phyloP scores from a whole-genome alignment of 257 asterid genomes.

The Vinca minor region DNA sequence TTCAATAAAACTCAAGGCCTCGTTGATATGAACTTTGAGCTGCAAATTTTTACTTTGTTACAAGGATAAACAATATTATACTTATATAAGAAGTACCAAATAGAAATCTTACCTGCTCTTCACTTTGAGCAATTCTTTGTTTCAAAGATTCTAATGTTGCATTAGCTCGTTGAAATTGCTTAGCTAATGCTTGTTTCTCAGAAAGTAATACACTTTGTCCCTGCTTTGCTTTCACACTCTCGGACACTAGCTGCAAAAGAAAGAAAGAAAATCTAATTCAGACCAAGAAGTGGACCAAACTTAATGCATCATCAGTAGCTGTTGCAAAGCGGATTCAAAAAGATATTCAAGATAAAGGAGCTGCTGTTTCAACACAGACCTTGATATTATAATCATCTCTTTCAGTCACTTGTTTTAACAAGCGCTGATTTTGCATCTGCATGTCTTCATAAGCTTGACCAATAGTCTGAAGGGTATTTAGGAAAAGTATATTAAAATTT shows the following conservation, averaged over 20 bases:
- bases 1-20: constrained; percentile 49
- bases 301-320: constrained; percentile 1
- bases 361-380: constrained; percentile 33
- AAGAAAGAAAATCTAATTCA: neutral
- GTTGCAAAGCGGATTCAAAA: constrained; percentile 9
- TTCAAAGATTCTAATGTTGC: constrained; percentile 55
- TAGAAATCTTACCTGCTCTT: constrained; percentile 58
- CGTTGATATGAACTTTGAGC: constrained; percentile 58
- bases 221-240: constrained; percentile 89
- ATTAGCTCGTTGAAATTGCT: constrained; percentile 57
- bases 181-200: constrained; percentile 53
- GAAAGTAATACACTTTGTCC: constrained; percentile 55
- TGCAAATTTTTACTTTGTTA: constrained; percentile 35
- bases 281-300: neutral
- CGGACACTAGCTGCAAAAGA: constrained; percentile 79
- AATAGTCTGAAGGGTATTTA: constrained; percentile 48
- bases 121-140: constrained; percentile 52
- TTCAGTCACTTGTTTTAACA: constrained; percentile 72
- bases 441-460: constrained; percentile 99
- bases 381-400: constrained; percentile 86
- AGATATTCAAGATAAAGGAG: constrained; percentile 1
- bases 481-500: neutral
- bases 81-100: neutral
- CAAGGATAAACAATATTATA: constrained; percentile 8
- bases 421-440: constrained; percentile 92